Base-by-base conservation (phyloP, 1,284 basidiomycete species). In the Leucoagaricus sp. region DNA sequence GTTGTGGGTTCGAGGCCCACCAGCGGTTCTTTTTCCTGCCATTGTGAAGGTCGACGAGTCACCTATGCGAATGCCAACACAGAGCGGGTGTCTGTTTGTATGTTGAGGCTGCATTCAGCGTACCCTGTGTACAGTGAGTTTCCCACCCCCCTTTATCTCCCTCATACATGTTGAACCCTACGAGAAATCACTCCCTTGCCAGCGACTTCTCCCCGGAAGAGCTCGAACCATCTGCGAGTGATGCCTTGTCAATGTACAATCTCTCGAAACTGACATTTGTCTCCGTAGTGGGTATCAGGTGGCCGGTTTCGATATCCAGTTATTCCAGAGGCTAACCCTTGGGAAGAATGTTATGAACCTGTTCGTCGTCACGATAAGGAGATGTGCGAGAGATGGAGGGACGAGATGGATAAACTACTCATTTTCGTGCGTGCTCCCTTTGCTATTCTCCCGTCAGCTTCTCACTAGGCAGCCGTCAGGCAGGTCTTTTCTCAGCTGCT, bases 1-100 rank as follows among this genome's bases (percentile, higher is more conserved):
- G 65, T 52, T 65, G 64, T 57, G 65, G 53, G 64, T 66, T 66
- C 65, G 65, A 66, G 53, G 58, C 65, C 59, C 64, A 55, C 53
- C 61, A 61, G 61, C 56, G 65, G 65, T 67, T 65, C 29, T 57
- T n/a, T n/a, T n/a, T n/a, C n/a, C n/a, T n/a, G n/a, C n/a, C n/a
- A n/a, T n/a, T n/a, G n/a, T n/a, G n/a, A n/a, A n/a, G n/a, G n/a
- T n/a, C n/a, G n/a, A n/a, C n/a, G n/a, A n/a, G n/a, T n/a, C n/a
- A n/a, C n/a, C n/a, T n/a, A n/a, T n/a, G n/a, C n/a, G n/a, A n/a
- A n/a, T n/a, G n/a, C n/a, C n/a, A n/a, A n/a, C n/a, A n/a, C n/a
- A n/a, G n/a, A n/a, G n/a, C n/a, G n/a, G n/a, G n/a, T n/a, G n/a
- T n/a, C n/a, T n/a, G n/a, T n/a, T n/a, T n/a, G n/a, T n/a, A n/a